phyloP scores from a whole-genome alignment of 345 rosid species.

The Corchorus olitorius region DNA sequence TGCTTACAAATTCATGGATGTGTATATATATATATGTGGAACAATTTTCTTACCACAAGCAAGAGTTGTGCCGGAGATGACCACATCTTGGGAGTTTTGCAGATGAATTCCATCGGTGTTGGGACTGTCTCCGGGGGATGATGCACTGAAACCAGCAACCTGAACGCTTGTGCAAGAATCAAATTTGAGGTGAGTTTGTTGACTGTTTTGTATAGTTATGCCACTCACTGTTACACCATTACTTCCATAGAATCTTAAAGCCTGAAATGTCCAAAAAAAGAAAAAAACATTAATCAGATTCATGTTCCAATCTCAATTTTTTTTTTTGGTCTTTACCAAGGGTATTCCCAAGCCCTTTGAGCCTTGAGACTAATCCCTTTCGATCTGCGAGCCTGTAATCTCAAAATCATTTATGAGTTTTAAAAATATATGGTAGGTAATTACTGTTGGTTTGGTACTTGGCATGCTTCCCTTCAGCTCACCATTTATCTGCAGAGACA shows the following conservation, averaged over 20 bases:
- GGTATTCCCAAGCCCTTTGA: too few relatives aligned
- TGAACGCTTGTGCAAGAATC: constrained; percentile 62
- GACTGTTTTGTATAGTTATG: constrained; percentile 89
- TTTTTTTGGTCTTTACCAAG: too few relatives aligned
- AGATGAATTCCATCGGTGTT: constrained; percentile 91
- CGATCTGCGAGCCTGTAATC: too few relatives aligned
- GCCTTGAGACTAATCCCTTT: too few relatives aligned
- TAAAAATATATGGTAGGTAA: constrained; percentile 2
- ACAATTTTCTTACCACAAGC: constrained; percentile 61
- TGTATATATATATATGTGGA: not conserved
- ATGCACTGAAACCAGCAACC: constrained; percentile 56
- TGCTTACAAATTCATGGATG: too few relatives aligned
- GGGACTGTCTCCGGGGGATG: constrained; percentile 80
- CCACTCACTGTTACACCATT: constrained; percentile 64
- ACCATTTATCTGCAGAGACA: constrained; percentile 37
- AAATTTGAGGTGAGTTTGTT: constrained; percentile 86
- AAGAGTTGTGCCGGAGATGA: constrained; percentile 54
- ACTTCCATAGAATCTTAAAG: constrained; percentile 82
- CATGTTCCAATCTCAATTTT: too few relatives aligned
- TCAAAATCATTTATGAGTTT: not conserved
- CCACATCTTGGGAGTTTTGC: constrained; percentile 70
- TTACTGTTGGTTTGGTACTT: constrained; percentile 75
- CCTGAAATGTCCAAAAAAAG: constrained; percentile 42
- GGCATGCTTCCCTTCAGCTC: constrained; percentile 53
- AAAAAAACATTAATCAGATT: not conserved